Percentiles rank a stretch among this genome's conserved stretches.
These are phyloP conservation scores for Dissoconium aciculare DNA, from an alignment of 2,329 filamentous ascomycete species.

Conservation along the genomic window DNA sequence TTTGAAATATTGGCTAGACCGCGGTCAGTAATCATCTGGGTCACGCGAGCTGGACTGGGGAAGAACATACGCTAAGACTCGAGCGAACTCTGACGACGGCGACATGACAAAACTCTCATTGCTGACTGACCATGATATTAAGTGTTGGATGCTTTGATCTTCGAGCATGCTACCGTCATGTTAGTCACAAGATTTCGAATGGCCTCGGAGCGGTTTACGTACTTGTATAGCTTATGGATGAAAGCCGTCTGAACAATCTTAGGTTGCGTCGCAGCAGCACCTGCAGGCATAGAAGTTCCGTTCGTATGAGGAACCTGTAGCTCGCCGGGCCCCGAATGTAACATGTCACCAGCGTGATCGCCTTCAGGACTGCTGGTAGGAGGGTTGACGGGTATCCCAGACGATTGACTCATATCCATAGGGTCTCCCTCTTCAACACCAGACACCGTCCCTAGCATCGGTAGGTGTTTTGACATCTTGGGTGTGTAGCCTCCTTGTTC, in stretches of 20 bases:
- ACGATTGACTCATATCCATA: conserved; percentile 20
- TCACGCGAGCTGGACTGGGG: conserved; percentile 18
- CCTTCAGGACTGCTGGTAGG: conserved; percentile 18
- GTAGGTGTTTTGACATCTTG: conserved; percentile 15
- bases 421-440: conserved; percentile 12
- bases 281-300: conserved; percentile 38
- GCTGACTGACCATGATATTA: conserved; percentile 89
- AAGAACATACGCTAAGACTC: conserved; percentile 75
- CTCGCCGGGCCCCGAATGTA: conserved; percentile 7
- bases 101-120: conserved; percentile 99
- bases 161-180: conserved; percentile 96
- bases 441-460: conserved; percentile 19
- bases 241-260: conserved; percentile 98
- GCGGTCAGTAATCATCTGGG: conserved; percentile 10
- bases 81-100: conserved; percentile 91
- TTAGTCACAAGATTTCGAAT: no score
- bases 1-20: conserved; percentile 83
- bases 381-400: conserved; percentile 16
- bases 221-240: conserved; percentile 99
- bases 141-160: conserved; percentile 77
- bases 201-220: no score
- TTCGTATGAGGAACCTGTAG: conserved; percentile 25
- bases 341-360: conserved; percentile 5
- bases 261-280: conserved; percentile 71
- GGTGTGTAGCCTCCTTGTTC: conserved; percentile 13